Evolutionary conservation across 140 eudicot genomes (phyloP), one percentile per base, ranked within the genome.

Genomic region (Anethum foeniculum): DNA sequence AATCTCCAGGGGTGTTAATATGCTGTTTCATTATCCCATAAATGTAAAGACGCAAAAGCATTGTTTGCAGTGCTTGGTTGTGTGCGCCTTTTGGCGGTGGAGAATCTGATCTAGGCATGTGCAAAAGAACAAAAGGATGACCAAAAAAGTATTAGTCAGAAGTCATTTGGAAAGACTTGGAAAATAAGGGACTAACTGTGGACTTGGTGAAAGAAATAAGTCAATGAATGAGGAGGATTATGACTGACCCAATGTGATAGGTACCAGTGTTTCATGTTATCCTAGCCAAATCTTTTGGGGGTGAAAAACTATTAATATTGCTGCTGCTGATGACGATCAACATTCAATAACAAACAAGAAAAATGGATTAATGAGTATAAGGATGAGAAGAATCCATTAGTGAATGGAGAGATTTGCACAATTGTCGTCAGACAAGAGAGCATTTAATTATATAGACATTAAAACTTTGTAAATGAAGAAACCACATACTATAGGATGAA

Each of bases 101-200:
- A 60, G 69, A 60, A 60, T 60, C 69, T n/a, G 34, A 60, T 60
- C 69, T 60, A n/a, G 69, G 34, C 69, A n/a, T 25, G 69, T n/a
- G 69, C 69, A 60, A 60, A 60, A 25, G 69, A 60, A 25, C 34
- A 21, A 21, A n/a, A 60, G 34, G 34, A 2, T 58, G 68, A 58
- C 32, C 5, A n/a, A n/a, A 23, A 60, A 10, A 23, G 10, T 11
- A 18, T 27, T n/a, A 18, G 18, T 62, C 6, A 8, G 18, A 27
- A 11, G 36, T 62, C 25, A 11, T 25, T 62, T 62, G 71, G 18
- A 25, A 25, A 25, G 18, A 27, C 30, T 28, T 10, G 71, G 71
- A 62, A 25, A 27, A 62, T 11, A 62, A 7, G 32, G 14, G 36
- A 62, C 69, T 25, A 62, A 62, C 16, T 25, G 36, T 6, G 18